Percentiles rank a stretch among this genome's conserved stretches.
These are phyloP conservation scores for Phytophthora sansomeana DNA, from an alignment of 352 stramenopile species.

Conservation along the genomic window DNA sequence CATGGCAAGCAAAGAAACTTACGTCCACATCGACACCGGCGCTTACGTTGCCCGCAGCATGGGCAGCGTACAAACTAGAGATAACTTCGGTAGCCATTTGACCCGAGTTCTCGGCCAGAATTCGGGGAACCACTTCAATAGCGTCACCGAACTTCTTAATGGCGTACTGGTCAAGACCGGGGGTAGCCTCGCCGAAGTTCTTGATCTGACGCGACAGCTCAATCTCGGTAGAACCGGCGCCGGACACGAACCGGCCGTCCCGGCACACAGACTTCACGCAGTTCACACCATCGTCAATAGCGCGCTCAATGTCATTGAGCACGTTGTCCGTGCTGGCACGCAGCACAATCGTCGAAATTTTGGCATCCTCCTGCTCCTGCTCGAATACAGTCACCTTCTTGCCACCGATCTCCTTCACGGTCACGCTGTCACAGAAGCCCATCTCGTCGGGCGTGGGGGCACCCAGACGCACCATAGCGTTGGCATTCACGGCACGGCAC, in stretches of 20 bases:
- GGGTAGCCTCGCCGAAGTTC: slow-evolving; percentile 95
- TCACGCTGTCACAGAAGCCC: slow-evolving; percentile 94
- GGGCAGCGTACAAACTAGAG: slow-evolving; percentile 94
- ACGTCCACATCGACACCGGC: slow-evolving; percentile 96
- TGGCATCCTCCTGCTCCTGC: slow-evolving; percentile 94
- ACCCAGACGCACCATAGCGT: slow-evolving; percentile 97
- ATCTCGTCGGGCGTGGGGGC: slow-evolving; percentile 98
- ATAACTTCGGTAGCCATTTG: slow-evolving; percentile 95
- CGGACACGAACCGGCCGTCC: slow-evolving; percentile 95
- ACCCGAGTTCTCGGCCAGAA: slow-evolving; percentile 98
- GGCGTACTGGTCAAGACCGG: slow-evolving; percentile 99
- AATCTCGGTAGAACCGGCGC: slow-evolving; percentile 96
- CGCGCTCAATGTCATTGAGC: slow-evolving; percentile 98
- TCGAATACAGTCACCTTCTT: slow-evolving; percentile 97
- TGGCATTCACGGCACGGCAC: slow-evolving; percentile 97
- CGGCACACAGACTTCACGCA: slow-evolving; percentile 96
- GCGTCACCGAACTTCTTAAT: slow-evolving; percentile 99
- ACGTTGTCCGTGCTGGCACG: slow-evolving; percentile 95
- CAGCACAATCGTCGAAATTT: slow-evolving; percentile 97
- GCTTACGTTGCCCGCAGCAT: slow-evolving; percentile 93
- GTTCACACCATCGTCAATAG: slow-evolving; percentile 98
- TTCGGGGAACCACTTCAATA: slow-evolving; percentile 97
- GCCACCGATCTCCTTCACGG: slow-evolving; percentile 96
- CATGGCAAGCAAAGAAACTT: slow-evolving; percentile 26
- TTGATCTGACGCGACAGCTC: slow-evolving; percentile 96